Conservation (phyloP, 129 eudicot species). For the Helichrysum umbraculigerum region DNA sequence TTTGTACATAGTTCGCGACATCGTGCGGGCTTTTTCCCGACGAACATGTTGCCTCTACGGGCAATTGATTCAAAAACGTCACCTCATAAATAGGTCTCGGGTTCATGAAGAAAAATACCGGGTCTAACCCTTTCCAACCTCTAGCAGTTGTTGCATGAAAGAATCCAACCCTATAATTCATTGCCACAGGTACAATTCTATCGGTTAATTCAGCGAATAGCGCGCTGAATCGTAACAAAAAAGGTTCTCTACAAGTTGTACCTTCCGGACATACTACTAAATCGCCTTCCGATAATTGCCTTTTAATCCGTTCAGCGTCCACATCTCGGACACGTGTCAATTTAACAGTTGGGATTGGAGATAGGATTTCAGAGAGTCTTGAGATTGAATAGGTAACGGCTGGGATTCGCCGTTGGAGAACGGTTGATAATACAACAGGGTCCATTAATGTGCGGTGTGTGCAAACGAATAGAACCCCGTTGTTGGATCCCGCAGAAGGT, state of each 20-base stretch:
- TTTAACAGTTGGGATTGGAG: constrained; percentile 82
- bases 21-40: constrained; percentile 77
- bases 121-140: constrained; percentile 88
- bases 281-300: constrained; percentile 58
- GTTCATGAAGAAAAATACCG: constrained; percentile 82
- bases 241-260: constrained; percentile 88
- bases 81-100: constrained; percentile 81
- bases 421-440: constrained; percentile 72
- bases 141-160: constrained; percentile 84
- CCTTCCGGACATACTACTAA: constrained; percentile 84
- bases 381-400: constrained; percentile 87
- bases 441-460: constrained; percentile 81
- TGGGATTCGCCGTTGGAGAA: constrained; percentile 64
- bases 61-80: constrained; percentile 72
- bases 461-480: constrained; percentile 81
- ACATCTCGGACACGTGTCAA: constrained; percentile 60
- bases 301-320: constrained; percentile 62
- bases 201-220: constrained; percentile 79
- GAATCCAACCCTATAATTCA: constrained; percentile 67
- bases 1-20: constrained; percentile 83
- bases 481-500: constrained; percentile 32
- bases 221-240: constrained; percentile 70
- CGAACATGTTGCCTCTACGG: constrained; percentile 73
- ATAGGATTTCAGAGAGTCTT: constrained; percentile 62
- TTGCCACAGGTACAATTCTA: constrained; percentile 77